Conservation (phyloP, 345 rosid genomes). For the Aegle marmelos region DNA sequence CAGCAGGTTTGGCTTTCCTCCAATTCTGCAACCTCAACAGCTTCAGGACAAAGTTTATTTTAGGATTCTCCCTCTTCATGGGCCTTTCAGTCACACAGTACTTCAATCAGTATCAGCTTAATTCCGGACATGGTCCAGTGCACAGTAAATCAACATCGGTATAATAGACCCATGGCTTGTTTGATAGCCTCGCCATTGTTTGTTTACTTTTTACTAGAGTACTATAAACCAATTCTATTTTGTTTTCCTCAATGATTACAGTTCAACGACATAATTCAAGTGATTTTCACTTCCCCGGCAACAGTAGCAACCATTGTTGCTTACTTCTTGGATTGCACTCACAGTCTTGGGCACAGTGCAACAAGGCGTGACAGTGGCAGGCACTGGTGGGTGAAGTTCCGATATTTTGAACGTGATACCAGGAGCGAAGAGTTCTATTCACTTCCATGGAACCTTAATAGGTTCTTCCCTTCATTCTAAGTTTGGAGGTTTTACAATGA, state of each 20-base stretch:
- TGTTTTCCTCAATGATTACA: slow-evolving; percentile 23
- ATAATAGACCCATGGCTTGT: background rate
- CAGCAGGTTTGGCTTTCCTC: slow-evolving; percentile 78
- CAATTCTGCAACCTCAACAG: slow-evolving; percentile 88
- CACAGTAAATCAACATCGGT: slow-evolving; percentile 61
- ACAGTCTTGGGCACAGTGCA: slow-evolving; percentile 43
- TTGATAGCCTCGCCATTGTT: background rate
- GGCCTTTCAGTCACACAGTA: slow-evolving; percentile 84
- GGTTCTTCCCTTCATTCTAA: slow-evolving; percentile 87
- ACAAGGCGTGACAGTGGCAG: slow-evolving; percentile 75
- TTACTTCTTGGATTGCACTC: slow-evolving; percentile 61
- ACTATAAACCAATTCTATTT: background rate
- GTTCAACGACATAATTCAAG: slow-evolving; percentile 86
- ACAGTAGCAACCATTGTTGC: slow-evolving; percentile 64
- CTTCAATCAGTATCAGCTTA: slow-evolving; percentile 57
- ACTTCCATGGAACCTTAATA: slow-evolving; percentile 65
- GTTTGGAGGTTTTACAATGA: background rate
- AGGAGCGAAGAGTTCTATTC: slow-evolving; percentile 75
- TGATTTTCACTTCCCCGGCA: slow-evolving; percentile 85
- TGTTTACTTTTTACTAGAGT: background rate
- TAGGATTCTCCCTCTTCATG: slow-evolving; percentile 79
- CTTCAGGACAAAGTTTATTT: slow-evolving; percentile 76
- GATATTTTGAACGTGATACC: slow-evolving; percentile 44
- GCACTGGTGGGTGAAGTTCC: slow-evolving; percentile 89
- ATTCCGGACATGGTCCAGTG: slow-evolving; percentile 67